Conservation (phyloP, 306 rosid genomes). For the Oxytropis ochrocephala region DNA sequence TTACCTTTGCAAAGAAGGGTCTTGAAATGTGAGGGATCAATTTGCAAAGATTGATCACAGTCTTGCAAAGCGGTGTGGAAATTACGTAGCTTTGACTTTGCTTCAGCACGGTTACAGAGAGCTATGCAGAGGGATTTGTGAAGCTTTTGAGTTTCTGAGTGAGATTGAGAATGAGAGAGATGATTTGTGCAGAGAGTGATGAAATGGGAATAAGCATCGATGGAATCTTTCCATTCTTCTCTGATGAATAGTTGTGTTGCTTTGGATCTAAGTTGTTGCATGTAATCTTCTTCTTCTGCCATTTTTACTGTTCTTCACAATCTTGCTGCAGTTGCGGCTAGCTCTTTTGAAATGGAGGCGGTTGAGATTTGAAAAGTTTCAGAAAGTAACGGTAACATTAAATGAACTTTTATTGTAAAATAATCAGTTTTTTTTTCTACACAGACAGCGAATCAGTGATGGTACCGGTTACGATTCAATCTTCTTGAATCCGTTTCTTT, state of each 20-base stretch:
- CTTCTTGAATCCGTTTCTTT: too few species aligned
- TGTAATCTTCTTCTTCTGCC: slow-evolving; percentile 38
- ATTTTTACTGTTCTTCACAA: slow-evolving; percentile 5
- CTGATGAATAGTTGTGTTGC: slow-evolving; percentile 76
- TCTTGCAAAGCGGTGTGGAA: slow-evolving; percentile 48
- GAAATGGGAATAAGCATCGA: slow-evolving; percentile 51
- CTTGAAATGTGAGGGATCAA: slow-evolving; percentile 67
- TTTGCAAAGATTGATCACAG: slow-evolving; percentile 56
- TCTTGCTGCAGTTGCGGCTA: not conserved
- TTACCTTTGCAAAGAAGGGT: slow-evolving; percentile 81
- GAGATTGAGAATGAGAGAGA: slow-evolving; percentile 4
- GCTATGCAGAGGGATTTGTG: slow-evolving; percentile 65
- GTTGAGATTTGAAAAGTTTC: slow-evolving; percentile 14
- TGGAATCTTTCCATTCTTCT: slow-evolving; percentile 75
- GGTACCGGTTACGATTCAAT: not conserved
- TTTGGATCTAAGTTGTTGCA: slow-evolving; percentile 72
- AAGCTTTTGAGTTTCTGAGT: slow-evolving; percentile 33
- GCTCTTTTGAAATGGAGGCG: slow-evolving; percentile 7
- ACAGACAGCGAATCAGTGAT: too few species aligned
- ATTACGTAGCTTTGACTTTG: slow-evolving; percentile 48
- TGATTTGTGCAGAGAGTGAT: slow-evolving; percentile 49
- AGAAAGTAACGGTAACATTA: slow-evolving; percentile 33
- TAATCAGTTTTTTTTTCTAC: too few species aligned
- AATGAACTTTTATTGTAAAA: not conserved
- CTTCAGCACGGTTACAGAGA: slow-evolving; percentile 76